phyloP scores from a whole-genome alignment of 768 basidiomycete species.

The Jaapia argillacea region DNA sequence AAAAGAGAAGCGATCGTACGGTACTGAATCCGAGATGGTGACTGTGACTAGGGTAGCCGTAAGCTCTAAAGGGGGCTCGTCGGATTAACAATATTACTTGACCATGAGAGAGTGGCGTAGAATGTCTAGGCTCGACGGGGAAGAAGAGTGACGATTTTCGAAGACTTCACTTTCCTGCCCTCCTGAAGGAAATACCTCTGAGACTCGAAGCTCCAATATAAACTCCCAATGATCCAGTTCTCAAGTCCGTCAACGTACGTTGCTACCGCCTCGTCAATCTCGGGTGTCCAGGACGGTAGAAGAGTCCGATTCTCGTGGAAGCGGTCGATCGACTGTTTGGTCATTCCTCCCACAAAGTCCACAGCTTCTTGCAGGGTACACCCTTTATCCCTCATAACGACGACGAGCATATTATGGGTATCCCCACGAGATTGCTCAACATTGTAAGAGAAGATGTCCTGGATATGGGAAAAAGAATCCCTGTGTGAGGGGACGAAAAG shows the following conservation, averaged over 20 bases:
- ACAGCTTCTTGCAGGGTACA: constrained; percentile 63
- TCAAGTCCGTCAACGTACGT: constrained; percentile 60
- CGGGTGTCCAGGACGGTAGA: constrained; percentile 63
- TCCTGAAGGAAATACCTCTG: constrained; percentile 62
- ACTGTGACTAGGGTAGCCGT: no score
- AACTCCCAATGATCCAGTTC: constrained; percentile 70
- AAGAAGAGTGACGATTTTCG: no score
- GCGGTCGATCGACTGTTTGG: constrained; percentile 62
- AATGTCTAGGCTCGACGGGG: no score
- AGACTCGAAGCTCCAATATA: constrained; percentile 72
- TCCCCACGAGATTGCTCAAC: constrained; percentile 76
- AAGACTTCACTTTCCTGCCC: no score
- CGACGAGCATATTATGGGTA: constrained; percentile 77
- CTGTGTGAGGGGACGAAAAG: no score
- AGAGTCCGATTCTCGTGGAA: constrained; percentile 36
- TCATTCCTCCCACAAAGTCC: constrained; percentile 67
- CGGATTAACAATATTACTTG: no score
- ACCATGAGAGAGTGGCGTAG: no score
- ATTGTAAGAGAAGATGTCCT: constrained; percentile 84
- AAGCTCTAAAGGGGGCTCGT: no score
- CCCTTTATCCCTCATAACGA: constrained; percentile 64
- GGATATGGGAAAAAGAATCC: no score
- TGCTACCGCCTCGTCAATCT: constrained; percentile 53
- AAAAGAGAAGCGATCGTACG: no score
- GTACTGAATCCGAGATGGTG: no score